Evolutionary conservation across 352 stramenopile species (phyloP).

Genomic region (Pythium vanterpoolii): DNA sequence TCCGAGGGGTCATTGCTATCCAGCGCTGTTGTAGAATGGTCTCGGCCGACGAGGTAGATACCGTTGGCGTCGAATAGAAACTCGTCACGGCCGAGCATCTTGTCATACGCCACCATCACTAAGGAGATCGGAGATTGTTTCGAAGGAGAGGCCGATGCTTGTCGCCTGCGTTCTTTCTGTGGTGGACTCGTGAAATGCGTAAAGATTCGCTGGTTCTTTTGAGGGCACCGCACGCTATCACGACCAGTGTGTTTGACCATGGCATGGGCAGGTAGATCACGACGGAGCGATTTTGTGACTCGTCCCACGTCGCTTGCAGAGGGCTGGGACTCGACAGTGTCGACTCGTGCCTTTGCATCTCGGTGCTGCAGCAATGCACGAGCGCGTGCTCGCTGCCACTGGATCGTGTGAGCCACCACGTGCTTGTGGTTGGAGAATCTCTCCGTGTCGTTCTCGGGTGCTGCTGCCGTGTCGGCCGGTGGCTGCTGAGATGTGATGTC

Average conservation of each 20-base stretch:
- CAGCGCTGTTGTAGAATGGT: background rate
- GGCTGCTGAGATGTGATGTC: background rate
- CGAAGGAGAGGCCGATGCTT: background rate
- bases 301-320: background rate
- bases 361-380: background rate
- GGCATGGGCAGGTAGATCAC: conserved; percentile 8
- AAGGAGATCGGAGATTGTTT: background rate
- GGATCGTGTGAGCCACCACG: background rate
- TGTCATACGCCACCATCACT: background rate
- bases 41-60: conserved; percentile 7
- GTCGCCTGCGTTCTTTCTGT: background rate
- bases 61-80: background rate
- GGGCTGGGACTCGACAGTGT: background rate
- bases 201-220: conserved; percentile 1
- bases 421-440: background rate
- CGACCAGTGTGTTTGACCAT: conserved; percentile 12
- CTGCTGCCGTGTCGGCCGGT: background rate
- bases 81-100: conserved; percentile 10
- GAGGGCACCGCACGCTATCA: conserved; percentile 9
- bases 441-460: background rate
- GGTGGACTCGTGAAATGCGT: background rate
- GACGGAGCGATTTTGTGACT: background rate
- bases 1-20: background rate
- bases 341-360: background rate
- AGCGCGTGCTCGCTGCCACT: conserved; percentile 12